Percentiles rank a stretch among this genome's conserved stretches.
Evolutionary conservation across 2,329 filamentous ascomycete genomes (phyloP).

Genomic region (Exophiala sideris): DNA sequence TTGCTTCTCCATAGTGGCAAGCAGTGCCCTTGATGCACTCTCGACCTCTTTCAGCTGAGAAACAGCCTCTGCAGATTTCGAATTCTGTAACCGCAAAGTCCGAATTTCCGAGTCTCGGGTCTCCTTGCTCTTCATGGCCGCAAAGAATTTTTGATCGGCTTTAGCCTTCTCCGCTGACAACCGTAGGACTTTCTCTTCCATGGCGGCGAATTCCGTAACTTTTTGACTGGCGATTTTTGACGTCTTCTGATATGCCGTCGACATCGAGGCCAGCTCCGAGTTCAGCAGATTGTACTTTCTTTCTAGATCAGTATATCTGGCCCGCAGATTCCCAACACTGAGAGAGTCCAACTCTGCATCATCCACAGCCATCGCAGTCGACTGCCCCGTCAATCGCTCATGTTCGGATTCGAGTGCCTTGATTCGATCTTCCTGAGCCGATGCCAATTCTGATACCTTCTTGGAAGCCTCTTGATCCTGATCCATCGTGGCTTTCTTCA

Average conservation of each 20-base stretch:
- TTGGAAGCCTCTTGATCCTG: constrained; percentile 67
- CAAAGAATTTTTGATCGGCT: constrained; percentile 97
- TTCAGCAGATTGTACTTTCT: constrained; percentile 80
- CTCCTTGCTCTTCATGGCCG: constrained; percentile 90
- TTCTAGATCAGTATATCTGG: constrained; percentile 70
- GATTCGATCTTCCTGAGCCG: constrained; percentile 77
- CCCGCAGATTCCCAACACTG: constrained; percentile 66
- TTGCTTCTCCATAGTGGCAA: constrained; percentile 88
- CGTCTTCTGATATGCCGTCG: constrained; percentile 85
- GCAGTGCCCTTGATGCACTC: constrained; percentile 67
- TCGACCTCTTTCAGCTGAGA: constrained; percentile 90
- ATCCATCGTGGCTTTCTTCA: constrained; percentile 75
- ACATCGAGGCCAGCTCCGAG: constrained; percentile 82
- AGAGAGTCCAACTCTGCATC: constrained; percentile 38
- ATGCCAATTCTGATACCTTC: constrained; percentile 75
- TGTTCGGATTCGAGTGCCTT: constrained; percentile 77
- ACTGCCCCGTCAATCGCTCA: constrained; percentile 57
- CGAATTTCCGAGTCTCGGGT: constrained; percentile 76
- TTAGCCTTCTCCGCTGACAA: constrained; percentile 87
- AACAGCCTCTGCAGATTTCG: constrained; percentile 90
- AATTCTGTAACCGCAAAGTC: constrained; percentile 74
- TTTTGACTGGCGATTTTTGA: constrained; percentile 83
- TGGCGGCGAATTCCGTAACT: constrained; percentile 67
- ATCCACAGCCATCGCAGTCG: constrained; percentile 21
- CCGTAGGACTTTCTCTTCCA: constrained; percentile 74